Conservation (phyloP, 495 filamentous ascomycete species). For the Talaromyces trachyspermus region DNA sequence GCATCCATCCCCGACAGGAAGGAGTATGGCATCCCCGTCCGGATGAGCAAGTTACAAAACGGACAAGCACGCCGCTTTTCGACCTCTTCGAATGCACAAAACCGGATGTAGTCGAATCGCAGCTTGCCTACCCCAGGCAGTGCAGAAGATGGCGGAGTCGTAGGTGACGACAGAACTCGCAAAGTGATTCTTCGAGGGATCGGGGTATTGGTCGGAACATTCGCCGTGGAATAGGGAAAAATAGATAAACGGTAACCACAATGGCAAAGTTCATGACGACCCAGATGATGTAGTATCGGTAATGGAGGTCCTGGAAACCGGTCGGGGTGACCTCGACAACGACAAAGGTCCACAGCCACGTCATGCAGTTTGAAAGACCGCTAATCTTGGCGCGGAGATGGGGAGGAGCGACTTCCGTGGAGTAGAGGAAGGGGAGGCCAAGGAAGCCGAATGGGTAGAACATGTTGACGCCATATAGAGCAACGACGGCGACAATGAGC, state of each 20-base stretch:
- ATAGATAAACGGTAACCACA: constrained; percentile 46
- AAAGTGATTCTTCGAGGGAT: no score
- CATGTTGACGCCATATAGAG: constrained; percentile 34
- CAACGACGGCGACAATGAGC: constrained; percentile 32
- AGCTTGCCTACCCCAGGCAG: no score
- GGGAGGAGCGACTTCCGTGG: constrained; percentile 60
- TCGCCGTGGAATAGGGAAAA: no score
- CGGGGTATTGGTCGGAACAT: no score
- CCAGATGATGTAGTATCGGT: constrained; percentile 43
- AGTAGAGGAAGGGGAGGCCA: constrained; percentile 59
- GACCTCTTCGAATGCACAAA: no score
- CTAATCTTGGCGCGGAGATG: constrained; percentile 60
- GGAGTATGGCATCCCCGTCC: no score
- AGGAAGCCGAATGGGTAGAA: constrained; percentile 52
- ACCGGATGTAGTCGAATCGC: no score
- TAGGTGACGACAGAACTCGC: no score
- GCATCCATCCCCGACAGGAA: no score
- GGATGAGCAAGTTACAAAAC: no score
- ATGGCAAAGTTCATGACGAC: constrained; percentile 41
- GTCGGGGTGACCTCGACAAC: constrained; percentile 39
- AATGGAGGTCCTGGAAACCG: constrained; percentile 38
- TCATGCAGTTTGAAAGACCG: constrained; percentile 55
- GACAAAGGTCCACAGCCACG: constrained; percentile 53
- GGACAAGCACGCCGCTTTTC: no score
- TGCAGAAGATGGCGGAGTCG: no score